Conservation (phyloP, 1,284 basidiomycete genomes). For the Acaromyces ingoldii region DNA sequence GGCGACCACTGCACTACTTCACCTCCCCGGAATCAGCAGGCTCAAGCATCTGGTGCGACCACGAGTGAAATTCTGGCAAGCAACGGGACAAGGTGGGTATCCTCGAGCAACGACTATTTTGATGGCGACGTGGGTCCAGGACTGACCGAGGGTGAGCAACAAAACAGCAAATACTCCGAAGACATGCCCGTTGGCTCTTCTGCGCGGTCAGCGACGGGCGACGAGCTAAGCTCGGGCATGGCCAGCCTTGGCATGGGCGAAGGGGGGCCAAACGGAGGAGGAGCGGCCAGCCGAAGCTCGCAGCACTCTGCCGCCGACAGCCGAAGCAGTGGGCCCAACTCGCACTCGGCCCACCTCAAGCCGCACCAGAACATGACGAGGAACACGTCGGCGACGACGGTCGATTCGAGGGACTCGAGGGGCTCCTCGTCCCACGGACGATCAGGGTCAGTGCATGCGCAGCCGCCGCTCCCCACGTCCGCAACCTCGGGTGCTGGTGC, state of each 20-base stretch:
- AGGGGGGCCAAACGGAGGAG: not conserved
- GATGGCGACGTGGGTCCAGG: no score
- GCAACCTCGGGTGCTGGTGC: conserved; percentile 23
- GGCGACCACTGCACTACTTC: conserved; percentile 62
- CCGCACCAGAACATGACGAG: not conserved
- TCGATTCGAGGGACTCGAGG: conserved; percentile 20
- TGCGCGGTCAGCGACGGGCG: no score
- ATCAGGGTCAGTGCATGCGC: conserved; percentile 12
- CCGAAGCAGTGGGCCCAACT: not conserved
- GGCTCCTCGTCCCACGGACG: no score
- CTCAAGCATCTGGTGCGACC: conserved; percentile 4
- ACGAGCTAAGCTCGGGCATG: conserved; percentile 1
- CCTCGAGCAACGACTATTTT: no score
- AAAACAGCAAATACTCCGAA: conserved; percentile 15
- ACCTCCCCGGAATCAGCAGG: conserved; percentile 12
- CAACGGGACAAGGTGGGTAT: conserved; percentile 10
- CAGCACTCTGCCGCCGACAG: not conserved
- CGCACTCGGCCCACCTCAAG: conserved; percentile 1
- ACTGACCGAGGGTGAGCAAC: no score
- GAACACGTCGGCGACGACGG: conserved; percentile 6
- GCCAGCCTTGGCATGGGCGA: not conserved
- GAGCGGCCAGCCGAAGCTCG: not conserved
- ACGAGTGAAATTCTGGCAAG: conserved; percentile 7
- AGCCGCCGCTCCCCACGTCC: conserved; percentile 12
- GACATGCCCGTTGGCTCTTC: conserved; percentile 7